These are phyloP conservation scores for Sarocladium brachiariae DNA, from an alignment of 2,329 filamentous ascomycete genomes.

Conservation along the genomic window DNA sequence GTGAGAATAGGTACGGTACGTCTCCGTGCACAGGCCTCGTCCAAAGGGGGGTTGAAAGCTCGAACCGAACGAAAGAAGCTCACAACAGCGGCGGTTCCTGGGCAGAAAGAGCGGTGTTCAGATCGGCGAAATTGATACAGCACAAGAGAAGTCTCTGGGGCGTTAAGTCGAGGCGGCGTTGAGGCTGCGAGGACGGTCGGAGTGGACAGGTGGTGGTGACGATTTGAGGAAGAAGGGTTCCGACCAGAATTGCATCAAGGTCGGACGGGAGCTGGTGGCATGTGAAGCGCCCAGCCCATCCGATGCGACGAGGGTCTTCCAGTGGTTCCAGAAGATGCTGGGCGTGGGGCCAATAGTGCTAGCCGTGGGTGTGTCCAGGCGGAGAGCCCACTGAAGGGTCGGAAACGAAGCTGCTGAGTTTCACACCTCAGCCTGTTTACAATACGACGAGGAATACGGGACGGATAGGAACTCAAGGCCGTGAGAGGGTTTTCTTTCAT, in stretches of 20 bases:
- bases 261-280: conserved; percentile 2
- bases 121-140: background rate
- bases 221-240: conserved; percentile 8
- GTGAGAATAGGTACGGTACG: background rate
- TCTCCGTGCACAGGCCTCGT: too few species aligned
- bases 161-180: too few species aligned
- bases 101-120: background rate
- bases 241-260: background rate
- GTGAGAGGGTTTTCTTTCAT: too few species aligned
- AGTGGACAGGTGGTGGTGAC: conserved; percentile 9
- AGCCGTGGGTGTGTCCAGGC: too few species aligned
- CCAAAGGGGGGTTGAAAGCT: too few species aligned
- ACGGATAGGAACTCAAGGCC: too few species aligned
- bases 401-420: too few species aligned
- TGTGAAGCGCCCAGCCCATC: conserved; percentile 5
- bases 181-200: too few species aligned
- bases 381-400: conserved; percentile 1
- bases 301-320: conserved; percentile 3
- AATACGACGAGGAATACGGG: too few species aligned
- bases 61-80: too few species aligned
- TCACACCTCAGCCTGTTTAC: too few species aligned
- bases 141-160: background rate
- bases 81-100: background rate
- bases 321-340: background rate
- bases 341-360: background rate